These are phyloP conservation scores for Chionographis japonica DNA, from an alignment of 106 monocot genomes.

Conservation along the genomic window DNA sequence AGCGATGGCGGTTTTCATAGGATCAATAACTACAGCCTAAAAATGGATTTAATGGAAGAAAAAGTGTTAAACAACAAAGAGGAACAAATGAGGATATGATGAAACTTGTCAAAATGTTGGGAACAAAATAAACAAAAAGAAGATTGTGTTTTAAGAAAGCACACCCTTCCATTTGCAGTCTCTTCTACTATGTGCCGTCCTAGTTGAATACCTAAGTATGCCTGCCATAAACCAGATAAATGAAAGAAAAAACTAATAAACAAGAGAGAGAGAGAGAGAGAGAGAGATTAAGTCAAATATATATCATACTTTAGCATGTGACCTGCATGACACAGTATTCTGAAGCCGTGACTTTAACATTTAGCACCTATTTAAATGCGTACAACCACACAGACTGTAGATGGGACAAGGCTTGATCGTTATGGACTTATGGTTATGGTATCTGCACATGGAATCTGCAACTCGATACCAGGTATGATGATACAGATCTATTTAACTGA, in stretches of 20 bases:
- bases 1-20: constrained; percentile 28
- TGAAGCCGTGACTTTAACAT: too few species aligned
- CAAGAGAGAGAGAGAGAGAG: too few species aligned
- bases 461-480: too few species aligned
- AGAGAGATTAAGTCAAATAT: not conserved
- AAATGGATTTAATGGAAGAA: constrained; percentile 4
- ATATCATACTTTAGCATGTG: not conserved
- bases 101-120: not conserved
- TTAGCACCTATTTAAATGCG: too few species aligned
- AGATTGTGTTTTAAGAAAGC: constrained; percentile 2
- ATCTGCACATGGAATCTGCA: too few species aligned
- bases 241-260: not conserved
- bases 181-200: constrained; percentile 44
- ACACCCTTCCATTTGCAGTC: constrained; percentile 52
- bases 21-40: constrained; percentile 52
- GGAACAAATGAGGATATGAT: not conserved
- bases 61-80: not conserved
- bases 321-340: too few species aligned
- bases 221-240: constrained; percentile 22
- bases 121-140: not conserved
- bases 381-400: too few species aligned
- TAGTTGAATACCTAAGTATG: constrained; percentile 40
- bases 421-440: too few species aligned
- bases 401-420: too few species aligned
- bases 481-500: not conserved